Conservation (phyloP, 2,329 filamentous ascomycete genomes). For the Atkinsonella texensis region DNA sequence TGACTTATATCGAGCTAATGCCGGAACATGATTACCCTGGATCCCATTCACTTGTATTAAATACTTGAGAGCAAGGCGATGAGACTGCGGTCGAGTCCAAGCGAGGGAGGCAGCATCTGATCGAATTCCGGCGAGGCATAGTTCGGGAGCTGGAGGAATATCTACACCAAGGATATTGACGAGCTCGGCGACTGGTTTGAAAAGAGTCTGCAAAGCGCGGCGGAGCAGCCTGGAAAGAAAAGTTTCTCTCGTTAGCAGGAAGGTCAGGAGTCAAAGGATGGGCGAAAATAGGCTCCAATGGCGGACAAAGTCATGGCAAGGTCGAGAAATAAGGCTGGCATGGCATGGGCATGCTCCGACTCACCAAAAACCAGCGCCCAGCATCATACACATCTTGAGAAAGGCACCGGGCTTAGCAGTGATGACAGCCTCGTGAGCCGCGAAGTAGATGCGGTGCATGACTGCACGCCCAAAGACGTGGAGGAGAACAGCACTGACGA, state of each 20-base stretch:
- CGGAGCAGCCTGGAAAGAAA: constrained; percentile 55
- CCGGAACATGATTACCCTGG: constrained; percentile 50
- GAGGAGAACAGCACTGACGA: constrained; percentile 20
- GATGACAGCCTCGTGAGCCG: constrained; percentile 24
- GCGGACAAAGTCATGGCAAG: not conserved
- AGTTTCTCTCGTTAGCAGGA: not conserved
- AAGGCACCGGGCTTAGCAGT: constrained; percentile 35
- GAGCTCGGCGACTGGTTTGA: constrained; percentile 82
- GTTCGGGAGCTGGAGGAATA: constrained; percentile 77
- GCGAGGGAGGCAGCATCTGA: constrained; percentile 79
- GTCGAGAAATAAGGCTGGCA: constrained; percentile 3
- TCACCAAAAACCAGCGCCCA: constrained; percentile 42
- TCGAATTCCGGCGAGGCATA: constrained; percentile 82
- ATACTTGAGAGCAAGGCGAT: constrained; percentile 68
- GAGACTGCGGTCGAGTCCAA: constrained; percentile 65
- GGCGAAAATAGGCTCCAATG: not conserved
- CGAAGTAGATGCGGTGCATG: constrained; percentile 17
- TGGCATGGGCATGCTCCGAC: constrained; percentile 12
- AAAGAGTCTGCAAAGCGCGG: constrained; percentile 76
- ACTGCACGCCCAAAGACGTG: constrained; percentile 21
- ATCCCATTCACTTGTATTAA: constrained; percentile 89
- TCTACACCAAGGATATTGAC: constrained; percentile 88
- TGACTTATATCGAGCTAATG: not conserved
- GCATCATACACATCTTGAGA: constrained; percentile 43
- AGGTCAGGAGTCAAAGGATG: not conserved